Percentiles rank a stretch among this genome's conserved stretches.
Evolutionary conservation across 768 basidiomycete genomes (phyloP).

Genomic region (Psilocybe sp.): DNA sequence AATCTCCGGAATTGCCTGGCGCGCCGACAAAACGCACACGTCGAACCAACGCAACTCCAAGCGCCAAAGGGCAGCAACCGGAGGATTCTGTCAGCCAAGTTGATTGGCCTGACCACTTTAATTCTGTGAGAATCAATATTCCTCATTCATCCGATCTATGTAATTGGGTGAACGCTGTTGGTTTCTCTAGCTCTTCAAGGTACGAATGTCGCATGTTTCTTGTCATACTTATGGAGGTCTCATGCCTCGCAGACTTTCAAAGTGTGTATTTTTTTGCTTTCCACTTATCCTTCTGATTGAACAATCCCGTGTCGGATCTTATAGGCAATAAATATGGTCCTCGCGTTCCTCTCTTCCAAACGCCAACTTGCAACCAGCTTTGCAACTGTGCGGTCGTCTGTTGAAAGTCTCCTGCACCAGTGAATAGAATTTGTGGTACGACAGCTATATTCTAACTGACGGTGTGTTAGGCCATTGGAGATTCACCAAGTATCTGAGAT

Average conservation of each 20-base stretch:
- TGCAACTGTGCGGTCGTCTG: slow-evolving; percentile 69
- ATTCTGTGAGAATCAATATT: slow-evolving; percentile 28
- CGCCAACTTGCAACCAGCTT: slow-evolving; percentile 83
- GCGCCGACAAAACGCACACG: neutral
- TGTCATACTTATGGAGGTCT: neutral
- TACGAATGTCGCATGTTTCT: slow-evolving; percentile 20
- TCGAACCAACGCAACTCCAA: neutral
- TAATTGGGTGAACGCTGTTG: neutral
- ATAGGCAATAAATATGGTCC: slow-evolving; percentile 85
- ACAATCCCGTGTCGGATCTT: neutral
- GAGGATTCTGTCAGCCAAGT: slow-evolving; percentile 22
- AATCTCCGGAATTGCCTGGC: no score
- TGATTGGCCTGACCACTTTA: slow-evolving; percentile 66
- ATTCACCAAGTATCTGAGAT: slow-evolving; percentile 78
- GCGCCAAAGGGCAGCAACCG: neutral
- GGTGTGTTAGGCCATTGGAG: slow-evolving; percentile 62
- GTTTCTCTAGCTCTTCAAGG: slow-evolving; percentile 55
- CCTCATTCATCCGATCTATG: neutral
- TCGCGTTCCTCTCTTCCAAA: slow-evolving; percentile 82
- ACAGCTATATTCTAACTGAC: no score
- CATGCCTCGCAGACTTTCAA: slow-evolving; percentile 16
- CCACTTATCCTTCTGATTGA: neutral
- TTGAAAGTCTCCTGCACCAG: slow-evolving; percentile 78
- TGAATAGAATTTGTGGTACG: slow-evolving; percentile 24
- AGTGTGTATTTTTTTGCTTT: slow-evolving; percentile 5